Conservation (phyloP, 768 basidiomycete species). For the Polyporus arcularius region DNA sequence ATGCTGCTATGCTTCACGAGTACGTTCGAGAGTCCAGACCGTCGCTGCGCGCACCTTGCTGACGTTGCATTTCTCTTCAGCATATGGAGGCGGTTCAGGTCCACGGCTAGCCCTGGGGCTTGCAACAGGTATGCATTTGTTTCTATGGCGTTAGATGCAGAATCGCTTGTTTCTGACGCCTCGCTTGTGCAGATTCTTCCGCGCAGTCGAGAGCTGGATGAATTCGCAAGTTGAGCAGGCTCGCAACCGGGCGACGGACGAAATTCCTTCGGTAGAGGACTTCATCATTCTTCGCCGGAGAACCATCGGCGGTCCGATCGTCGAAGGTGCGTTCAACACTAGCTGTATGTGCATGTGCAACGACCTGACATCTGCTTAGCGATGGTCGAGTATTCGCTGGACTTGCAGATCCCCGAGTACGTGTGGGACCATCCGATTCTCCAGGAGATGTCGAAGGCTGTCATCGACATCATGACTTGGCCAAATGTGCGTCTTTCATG, state of each 20-base stretch:
- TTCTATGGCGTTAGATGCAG: neutral
- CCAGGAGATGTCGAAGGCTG: constrained; percentile 41
- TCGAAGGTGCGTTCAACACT: constrained; percentile 33
- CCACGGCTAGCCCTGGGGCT: constrained; percentile 38
- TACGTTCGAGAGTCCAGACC: constrained; percentile 20
- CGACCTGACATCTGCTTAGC: constrained; percentile 25
- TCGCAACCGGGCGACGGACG: constrained; percentile 35
- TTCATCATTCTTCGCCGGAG: constrained; percentile 39
- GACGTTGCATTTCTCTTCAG: constrained; percentile 20
- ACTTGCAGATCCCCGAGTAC: constrained; percentile 38
- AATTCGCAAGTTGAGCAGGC: constrained; percentile 38
- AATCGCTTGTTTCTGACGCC: neutral
- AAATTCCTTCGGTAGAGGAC: constrained; percentile 39
- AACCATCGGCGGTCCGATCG: constrained; percentile 40
- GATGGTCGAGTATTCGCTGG: constrained; percentile 39
- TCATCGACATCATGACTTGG: constrained; percentile 43
- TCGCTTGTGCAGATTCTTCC: constrained; percentile 30
- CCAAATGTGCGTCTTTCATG: constrained; percentile 35
- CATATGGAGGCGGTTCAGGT: constrained; percentile 35
- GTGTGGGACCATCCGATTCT: constrained; percentile 38
- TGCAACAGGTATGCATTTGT: constrained; percentile 32
- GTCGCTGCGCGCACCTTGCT: neutral
- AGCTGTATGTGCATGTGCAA: neutral
- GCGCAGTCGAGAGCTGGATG: constrained; percentile 38
- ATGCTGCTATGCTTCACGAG: constrained; percentile 43